Evolutionary conservation across 179 eudicot species (phyloP), one percentile per base, ranked within the genome.

Genomic region (Patellifolia procumbens): DNA sequence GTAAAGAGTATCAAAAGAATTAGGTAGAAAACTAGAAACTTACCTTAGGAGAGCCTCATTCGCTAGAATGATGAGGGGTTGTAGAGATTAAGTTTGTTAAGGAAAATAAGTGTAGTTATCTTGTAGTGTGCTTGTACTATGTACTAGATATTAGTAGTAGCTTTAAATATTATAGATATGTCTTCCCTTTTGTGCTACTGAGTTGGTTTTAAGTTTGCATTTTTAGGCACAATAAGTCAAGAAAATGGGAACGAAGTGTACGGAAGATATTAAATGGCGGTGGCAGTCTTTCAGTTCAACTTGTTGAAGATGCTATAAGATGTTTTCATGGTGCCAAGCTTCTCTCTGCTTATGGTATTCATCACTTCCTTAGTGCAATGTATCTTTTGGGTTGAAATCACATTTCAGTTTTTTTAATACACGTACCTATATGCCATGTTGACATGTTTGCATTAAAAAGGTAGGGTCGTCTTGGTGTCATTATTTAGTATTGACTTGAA

Each of bases 201-300:
- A 22, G 22, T 63, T 32, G n/a, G 11, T 56, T 24, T 11, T 17
- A 7, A 16, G 29, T 2, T 28, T 73, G 34, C 49, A 35, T 22
- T 53, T 75, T 74, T 32, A 92, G 99, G 85, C 45, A 69, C 35
- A 83, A 85, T 24, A 61, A 83, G 63, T 67, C 80, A 39, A 78
- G 73, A 72, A 70, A 67, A 56, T 81, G 70, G 3, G 84, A 82
- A 32, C 72, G 73, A 45, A 80, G 75, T 49, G 83, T 95, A 72
- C 83, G 75, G 80, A 95, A 87, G 86, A 89, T 95, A 69, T 58
- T 95, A 63, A 95, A 95, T 81, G 99, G 99, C 35, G 97, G 97
- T 31, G 99, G 99, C 51, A 88, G 92, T 74, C 95, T 95, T 51
- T 81, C 92, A 26, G 34, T 17, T 70, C 83, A 86, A 81, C 91